Base-by-base conservation (phyloP, 75 land plant species). In the Larix kaempferi region DNA sequence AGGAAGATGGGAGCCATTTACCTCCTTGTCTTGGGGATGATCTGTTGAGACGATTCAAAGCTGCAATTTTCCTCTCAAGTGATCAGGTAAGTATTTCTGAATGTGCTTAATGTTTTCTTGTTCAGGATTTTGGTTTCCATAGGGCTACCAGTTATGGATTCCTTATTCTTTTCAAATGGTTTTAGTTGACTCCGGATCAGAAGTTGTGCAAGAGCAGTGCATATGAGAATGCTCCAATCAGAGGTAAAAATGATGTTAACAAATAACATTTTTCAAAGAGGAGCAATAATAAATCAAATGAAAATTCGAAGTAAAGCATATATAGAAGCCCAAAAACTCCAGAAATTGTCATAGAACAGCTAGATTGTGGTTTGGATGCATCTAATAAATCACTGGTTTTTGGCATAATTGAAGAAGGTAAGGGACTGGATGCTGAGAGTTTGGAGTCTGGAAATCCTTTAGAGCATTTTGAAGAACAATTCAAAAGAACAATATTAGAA, bases 1-100 rank as follows among this genome's bases (percentile, higher is more conserved):
- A 65, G 69, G 69, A 29, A 15, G 69, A 65, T 65, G 39, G 69
- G 41, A 65, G 39, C 39, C 69, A 65, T 65, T 65, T 65, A 65
- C 69, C 69, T 33, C 29, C 39, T 37, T 33, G 69, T 65, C n/a
- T 65, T 33, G 19, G 21, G 35, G 39, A 65, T 65, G 69, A 33
- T 35, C 2, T 35, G 35, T 33, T 65, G 35, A 65, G 69, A 65
- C 69, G 19, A 29, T 65, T 33, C 39, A 65, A 65, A 35, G 41
- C 21, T 65, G 39, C 39, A 29, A 29, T 1, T 64, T 6, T 15
- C 5, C 16, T 4, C 69, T 37, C 17, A 65, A 37, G 19, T 5
- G 69, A 7, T 13, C 39, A 65, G 35, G 69, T 65, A 8, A 65
- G 69, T 65, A 65, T 65, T 65, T 65, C 21, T 16, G 0, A 11